Percentiles rank a stretch among this genome's conserved stretches.
Evolutionary conservation across 768 basidiomycete genomes (phyloP).

Genomic region (Tylopilus plumbeoviolaceoides): DNA sequence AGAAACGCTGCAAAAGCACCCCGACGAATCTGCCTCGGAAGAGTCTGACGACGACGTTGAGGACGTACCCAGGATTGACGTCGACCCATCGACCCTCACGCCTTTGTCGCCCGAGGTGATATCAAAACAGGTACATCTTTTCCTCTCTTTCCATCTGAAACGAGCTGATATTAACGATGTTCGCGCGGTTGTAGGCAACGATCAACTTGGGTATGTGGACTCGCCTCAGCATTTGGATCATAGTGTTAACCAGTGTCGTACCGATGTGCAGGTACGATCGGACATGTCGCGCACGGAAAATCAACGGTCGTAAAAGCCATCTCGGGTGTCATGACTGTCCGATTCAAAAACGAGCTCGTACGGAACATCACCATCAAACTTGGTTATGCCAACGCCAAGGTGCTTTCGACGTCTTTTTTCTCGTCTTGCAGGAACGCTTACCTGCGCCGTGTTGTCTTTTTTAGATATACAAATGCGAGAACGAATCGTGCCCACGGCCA

Average conservation of each 20-base stretch:
- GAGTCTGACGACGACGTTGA: constrained; percentile 57
- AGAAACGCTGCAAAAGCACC: constrained; percentile 59
- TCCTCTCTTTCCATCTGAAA: background rate
- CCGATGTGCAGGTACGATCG: constrained; percentile 77
- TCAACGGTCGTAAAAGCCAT: constrained; percentile 98
- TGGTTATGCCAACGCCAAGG: constrained; percentile 98
- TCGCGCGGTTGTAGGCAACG: constrained; percentile 62
- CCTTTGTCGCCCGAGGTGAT: constrained; percentile 89
- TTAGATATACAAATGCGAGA: constrained; percentile 98
- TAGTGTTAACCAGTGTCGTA: constrained; percentile 5
- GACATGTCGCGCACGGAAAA: constrained; percentile 98
- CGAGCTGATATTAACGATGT: background rate
- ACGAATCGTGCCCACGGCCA: constrained; percentile 87
- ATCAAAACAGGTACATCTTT: constrained; percentile 74
- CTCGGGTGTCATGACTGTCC: constrained; percentile 95
- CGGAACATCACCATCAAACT: constrained; percentile 99
- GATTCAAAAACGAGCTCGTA: constrained; percentile 99
- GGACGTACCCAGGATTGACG: constrained; percentile 58
- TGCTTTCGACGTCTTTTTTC: constrained; percentile 35
- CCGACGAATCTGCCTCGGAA: constrained; percentile 69
- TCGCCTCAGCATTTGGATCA: background rate
- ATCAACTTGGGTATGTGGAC: constrained; percentile 74
- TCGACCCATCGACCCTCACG: constrained; percentile 80
- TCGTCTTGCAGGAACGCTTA: background rate
- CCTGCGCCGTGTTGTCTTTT: constrained; percentile 4